A percentile compares a stretch with the other conserved stretches of the same genome.
These are phyloP conservation scores for Shiraia bambusicola DNA, from an alignment of 2,329 filamentous ascomycete genomes.

Conservation along the genomic window DNA sequence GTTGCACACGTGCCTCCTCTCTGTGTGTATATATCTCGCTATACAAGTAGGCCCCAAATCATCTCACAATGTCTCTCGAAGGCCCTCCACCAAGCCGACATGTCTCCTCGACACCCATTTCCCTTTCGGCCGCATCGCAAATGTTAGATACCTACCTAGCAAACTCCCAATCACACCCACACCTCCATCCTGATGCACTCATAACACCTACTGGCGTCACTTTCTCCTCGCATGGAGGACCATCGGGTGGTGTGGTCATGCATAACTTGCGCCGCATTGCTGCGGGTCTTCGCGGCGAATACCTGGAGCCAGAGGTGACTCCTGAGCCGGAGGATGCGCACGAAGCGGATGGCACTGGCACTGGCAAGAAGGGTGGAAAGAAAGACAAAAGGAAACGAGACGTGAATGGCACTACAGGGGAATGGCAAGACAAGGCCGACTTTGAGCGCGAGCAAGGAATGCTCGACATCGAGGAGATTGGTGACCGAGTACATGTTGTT, in stretches of 20 bases:
- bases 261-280: conserved; percentile 57
- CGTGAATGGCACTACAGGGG: conserved; percentile 16
- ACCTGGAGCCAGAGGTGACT: conserved; percentile 47
- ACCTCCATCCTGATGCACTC: conserved; percentile 53
- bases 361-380: conserved; percentile 14
- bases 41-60: conserved; percentile 3
- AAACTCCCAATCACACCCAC: conserved; percentile 43
- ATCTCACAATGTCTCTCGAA: conserved; percentile 33
- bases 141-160: conserved; percentile 46
- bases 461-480: conserved; percentile 46
- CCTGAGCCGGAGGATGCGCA: conserved; percentile 44
- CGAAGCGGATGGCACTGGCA: background rate
- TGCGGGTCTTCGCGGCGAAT: conserved; percentile 55
- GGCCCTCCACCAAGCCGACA: conserved; percentile 43
- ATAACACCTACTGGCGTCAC: conserved; percentile 47
- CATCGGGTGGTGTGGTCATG: conserved; percentile 51
- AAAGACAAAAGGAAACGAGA: conserved; percentile 9
- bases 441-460: conserved; percentile 46
- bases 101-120: conserved; percentile 34
- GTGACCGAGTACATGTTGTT: conserved; percentile 37
- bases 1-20: background rate
- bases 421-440: conserved; percentile 48
- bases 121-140: conserved; percentile 35
- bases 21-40: conserved; percentile 2
- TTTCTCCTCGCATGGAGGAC: conserved; percentile 47